These are phyloP conservation scores for Umbelopsis isabellina DNA, from an alignment of 192 early-diverging fungal species.

Conservation along the genomic window DNA sequence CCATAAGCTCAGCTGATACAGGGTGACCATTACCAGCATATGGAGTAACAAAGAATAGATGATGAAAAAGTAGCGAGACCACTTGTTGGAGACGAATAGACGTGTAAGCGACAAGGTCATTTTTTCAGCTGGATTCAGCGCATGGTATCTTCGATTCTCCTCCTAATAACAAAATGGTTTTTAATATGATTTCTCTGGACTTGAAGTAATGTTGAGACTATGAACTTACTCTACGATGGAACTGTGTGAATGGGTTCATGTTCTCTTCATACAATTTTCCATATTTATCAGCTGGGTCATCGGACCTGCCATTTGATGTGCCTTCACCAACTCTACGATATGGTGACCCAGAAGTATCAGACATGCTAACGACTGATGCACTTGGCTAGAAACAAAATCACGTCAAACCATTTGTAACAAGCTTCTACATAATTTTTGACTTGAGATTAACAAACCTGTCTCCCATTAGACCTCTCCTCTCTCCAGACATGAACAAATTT, in stretches of 20 bases:
- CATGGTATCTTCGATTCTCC: conserved; percentile 65
- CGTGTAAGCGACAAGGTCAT: conserved; percentile 65
- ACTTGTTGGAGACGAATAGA: conserved; percentile 68
- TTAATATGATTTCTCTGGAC: background rate
- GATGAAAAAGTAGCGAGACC: conserved; percentile 68
- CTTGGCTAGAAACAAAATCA: conserved; percentile 22
- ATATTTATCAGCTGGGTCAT: conserved; percentile 70
- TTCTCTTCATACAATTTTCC: conserved; percentile 81
- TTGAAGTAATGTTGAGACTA: background rate
- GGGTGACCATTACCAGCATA: conserved; percentile 73
- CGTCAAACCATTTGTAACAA: background rate
- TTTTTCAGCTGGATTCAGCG: conserved; percentile 79
- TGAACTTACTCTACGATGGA: conserved; percentile 61
- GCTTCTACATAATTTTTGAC: background rate
- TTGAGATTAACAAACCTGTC: conserved; percentile 15
- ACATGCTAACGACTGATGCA: conserved; percentile 26
- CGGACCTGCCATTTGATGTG: conserved; percentile 25
- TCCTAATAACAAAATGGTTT: conserved; percentile 50
- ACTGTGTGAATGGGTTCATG: conserved; percentile 88
- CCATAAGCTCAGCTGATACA: conserved; percentile 69
- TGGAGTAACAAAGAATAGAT: conserved; percentile 75
- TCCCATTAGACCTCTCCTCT: conserved; percentile 30
- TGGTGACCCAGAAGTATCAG: conserved; percentile 18
- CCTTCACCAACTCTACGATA: conserved; percentile 11
- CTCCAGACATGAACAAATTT: conserved; percentile 81